Evolutionary conservation across 768 basidiomycete genomes (phyloP), one percentile per base, ranked within the genome.

Genomic region (Collybia mongolica): DNA sequence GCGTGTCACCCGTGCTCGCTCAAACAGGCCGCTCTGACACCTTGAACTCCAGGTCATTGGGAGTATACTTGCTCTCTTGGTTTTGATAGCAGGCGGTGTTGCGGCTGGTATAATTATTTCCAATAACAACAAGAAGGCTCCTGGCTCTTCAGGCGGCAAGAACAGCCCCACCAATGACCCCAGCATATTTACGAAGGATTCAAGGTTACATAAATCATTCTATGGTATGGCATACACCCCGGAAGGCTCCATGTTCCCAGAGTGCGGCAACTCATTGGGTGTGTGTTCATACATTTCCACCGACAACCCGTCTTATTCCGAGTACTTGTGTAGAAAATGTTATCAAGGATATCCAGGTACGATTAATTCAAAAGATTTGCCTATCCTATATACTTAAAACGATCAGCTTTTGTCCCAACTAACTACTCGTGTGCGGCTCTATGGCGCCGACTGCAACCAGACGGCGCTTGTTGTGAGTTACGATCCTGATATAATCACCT

Each of bases 141-240:
- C 57, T 53, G 62, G 58, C n/a, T 60, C 64, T 17, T 58, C 64
- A 6, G 18, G 39, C 15, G 23, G 39, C 23, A 53, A 45, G 22
- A 57, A 61, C 39, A 49, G 50, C 12, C 50, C 59, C 35, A 56
- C 63, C 12, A 77, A 72, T 56, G 86, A 93, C 65, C 90, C 91
- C 4, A 87, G 81, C 62, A 72, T 74, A 11, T 96, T 94, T 66
- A 59, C 61, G 32, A 85, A 84, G 67, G 84, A 95, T 65, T 45
- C 76, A 2, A 74, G 72, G 8, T 69, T 96, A 32, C 76, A 82
- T 56, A 80, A 86, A 54, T 77, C 82, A 1, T 90, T 97, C 71
- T 96, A 86, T 68, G 93, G 89, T 8, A 62, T 96, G 40, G 92
- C 93, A 1, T 96, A 95, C 66, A 92, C 92, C 5, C 92, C 93